Conservation (phyloP, 257 asterid genomes). For the Pogostemon cablin region DNA sequence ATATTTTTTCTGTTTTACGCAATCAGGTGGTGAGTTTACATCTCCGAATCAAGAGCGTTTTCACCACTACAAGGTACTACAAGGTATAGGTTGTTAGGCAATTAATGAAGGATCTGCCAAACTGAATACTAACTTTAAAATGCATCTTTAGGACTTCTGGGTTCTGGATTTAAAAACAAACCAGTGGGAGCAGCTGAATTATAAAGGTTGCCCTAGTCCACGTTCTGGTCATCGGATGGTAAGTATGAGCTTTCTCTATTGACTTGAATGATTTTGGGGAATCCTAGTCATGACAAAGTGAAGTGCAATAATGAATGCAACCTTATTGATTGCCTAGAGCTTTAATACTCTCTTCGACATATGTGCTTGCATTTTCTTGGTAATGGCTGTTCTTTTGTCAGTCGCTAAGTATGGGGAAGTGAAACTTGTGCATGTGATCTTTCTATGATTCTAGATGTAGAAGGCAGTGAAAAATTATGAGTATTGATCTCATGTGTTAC, state of each 20-base stretch:
- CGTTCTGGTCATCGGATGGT: slow-evolving; percentile 99
- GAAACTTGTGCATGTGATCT: slow-evolving; percentile 16
- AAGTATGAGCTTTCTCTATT: slow-evolving; percentile 28
- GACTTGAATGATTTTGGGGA: slow-evolving; percentile 16
- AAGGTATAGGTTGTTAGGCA: slow-evolving; percentile 54
- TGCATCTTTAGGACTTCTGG: slow-evolving; percentile 85
- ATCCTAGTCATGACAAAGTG: slow-evolving; percentile 21
- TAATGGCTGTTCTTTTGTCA: not conserved
- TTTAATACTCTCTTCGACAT: slow-evolving; percentile 6
- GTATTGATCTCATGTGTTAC: not conserved
- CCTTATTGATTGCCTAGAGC: slow-evolving; percentile 7
- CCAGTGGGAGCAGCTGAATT: slow-evolving; percentile 97
- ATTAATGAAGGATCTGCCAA: slow-evolving; percentile 16
- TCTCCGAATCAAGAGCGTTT: slow-evolving; percentile 99
- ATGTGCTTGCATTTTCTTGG: slow-evolving; percentile 11
- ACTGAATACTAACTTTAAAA: slow-evolving; percentile 25
- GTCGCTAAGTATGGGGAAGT: not conserved
- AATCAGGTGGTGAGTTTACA: slow-evolving; percentile 94
- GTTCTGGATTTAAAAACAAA: slow-evolving; percentile 90
- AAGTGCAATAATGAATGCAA: slow-evolving; percentile 3
- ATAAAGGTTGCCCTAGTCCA: slow-evolving; percentile 98
- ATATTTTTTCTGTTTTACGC: slow-evolving; percentile 30
- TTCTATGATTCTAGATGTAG: slow-evolving; percentile 8
- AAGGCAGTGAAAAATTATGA: slow-evolving; percentile 3
- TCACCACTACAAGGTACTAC: slow-evolving; percentile 99